These are phyloP conservation scores for Triticum turgidum DNA, from an alignment of 176 grass and related monocot species.

Conservation along the genomic window DNA sequence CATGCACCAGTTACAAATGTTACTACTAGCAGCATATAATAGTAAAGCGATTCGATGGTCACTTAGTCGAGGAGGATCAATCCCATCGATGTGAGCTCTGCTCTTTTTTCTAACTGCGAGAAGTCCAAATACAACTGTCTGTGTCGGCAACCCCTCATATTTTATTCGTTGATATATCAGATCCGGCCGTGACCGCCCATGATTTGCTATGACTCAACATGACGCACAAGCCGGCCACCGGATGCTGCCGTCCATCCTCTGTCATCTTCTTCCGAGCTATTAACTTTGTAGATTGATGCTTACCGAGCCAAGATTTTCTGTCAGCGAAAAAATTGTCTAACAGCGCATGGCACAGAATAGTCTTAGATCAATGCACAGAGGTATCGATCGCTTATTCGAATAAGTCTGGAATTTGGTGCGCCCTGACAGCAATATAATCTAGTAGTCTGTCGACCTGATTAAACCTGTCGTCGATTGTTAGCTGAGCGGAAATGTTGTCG, in stretches of 20 bases:
- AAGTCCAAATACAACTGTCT: conserved; percentile 22
- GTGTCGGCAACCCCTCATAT: background rate
- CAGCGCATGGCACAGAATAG: no score
- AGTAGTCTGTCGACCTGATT: background rate
- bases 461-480: background rate
- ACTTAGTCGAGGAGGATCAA: background rate
- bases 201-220: conserved; percentile 16
- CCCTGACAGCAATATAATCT: background rate
- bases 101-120: background rate
- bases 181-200: conserved; percentile 17
- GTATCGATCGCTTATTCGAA: no score
- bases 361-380: no score
- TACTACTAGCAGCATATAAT: background rate
- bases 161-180: background rate
- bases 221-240: conserved; percentile 8
- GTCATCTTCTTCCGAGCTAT: background rate
- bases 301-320: background rate
- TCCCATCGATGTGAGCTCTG: background rate
- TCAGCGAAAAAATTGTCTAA: background rate
- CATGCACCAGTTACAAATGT: background rate
- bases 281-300: background rate
- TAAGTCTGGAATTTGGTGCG: no score
- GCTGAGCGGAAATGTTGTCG: background rate
- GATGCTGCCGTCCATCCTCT: background rate
- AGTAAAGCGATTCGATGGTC: no score